phyloP scores from a whole-genome alignment of 768 basidiomycete genomes.

The Russula lepida region DNA sequence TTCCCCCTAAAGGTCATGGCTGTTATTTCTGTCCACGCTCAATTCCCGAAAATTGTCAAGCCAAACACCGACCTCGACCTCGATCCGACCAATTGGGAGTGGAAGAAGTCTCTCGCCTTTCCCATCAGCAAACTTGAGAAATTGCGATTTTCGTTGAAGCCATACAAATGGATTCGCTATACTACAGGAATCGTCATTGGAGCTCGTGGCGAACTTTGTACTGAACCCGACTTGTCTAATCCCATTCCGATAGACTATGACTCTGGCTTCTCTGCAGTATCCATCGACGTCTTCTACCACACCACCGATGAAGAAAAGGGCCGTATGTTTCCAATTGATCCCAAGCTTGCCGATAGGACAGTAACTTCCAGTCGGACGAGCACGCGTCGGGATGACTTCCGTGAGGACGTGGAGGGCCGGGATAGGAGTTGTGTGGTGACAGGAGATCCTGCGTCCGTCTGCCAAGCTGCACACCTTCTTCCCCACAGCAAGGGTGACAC shows the following conservation, averaged over 20 bases:
- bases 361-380: neutral
- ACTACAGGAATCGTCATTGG: neutral
- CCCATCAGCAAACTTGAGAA: neutral
- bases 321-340: neutral
- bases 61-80: neutral
- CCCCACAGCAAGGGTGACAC: neutral
- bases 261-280: neutral
- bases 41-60: neutral
- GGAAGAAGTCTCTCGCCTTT: neutral
- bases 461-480: neutral
- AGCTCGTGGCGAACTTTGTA: neutral
- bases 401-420: neutral
- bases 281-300: neutral
- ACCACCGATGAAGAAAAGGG: neutral
- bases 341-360: neutral
- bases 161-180: neutral
- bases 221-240: neutral
- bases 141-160: neutral
- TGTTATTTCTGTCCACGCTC: neutral
- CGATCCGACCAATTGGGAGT: neutral
- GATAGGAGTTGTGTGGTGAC: neutral
- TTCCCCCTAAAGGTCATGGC: neutral
- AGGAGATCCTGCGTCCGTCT: neutral
- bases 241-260: neutral
- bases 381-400: neutral